Evolutionary conservation across 768 basidiomycete genomes (phyloP), one percentile per base, ranked within the genome.

Genomic region (Suillus ampliporus): DNA sequence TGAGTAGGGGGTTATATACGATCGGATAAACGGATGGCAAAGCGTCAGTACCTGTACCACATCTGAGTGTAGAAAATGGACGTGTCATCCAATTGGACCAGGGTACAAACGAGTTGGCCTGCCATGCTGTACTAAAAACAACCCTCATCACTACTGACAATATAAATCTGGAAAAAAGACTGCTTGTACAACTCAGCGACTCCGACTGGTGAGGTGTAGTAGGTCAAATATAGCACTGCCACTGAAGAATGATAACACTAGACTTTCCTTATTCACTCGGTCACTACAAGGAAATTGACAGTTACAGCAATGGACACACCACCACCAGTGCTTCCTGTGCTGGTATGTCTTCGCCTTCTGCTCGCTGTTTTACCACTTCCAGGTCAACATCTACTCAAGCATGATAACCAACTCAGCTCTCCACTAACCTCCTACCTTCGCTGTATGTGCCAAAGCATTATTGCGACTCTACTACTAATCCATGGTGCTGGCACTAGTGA

Each of bases 391-490:
- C 67, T 78, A 8, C 77, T 96, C 10, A 83, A 84, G 65, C 79
- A 89, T 67, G 86, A 94, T 67, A 89, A 89, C 50, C 89, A 92
- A 70, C 79, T 97, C 19, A 86, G 90, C 0, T 92, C 94, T 8
- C 91, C 94, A 0, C 69, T 96, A 70, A 94, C 92, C 5, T 89
- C 91, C 10, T 90, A 90, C 72, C 78, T 87, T 21, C 86, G 91
- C 67, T 79, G 95, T 95, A 68, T 74, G 91, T 79, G 61, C 10
- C 15, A 28, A 37, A n/a, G n/a, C n/a, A n/a, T n/a, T n/a, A n/a
- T n/a, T n/a, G 19, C 5, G 0, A 34, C 37, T 62, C 28, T 26
- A 44, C 58, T 14, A 37, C 60, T 68, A 64, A 34, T 61, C 57
- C 44, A 51, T 69, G n/a, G n/a, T n/a, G 68, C 61, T 19, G 66